phyloP scores from a whole-genome alignment of 2,329 filamentous ascomycete species.

The Fusarium transvaalense region DNA sequence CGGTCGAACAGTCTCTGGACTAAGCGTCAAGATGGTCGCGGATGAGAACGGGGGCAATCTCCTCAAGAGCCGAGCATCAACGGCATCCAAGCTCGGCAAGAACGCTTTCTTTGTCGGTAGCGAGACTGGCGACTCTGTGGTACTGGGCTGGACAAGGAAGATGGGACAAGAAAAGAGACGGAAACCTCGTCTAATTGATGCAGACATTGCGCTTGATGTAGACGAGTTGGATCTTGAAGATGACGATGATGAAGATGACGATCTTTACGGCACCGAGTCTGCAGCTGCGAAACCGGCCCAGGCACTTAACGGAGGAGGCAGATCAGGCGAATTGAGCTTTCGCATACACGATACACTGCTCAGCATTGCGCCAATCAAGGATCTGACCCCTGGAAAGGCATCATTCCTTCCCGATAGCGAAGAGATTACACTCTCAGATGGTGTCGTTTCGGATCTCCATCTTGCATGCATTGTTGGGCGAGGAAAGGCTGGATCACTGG shows the following conservation, averaged over 20 bases:
- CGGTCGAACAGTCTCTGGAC: conserved; percentile 88
- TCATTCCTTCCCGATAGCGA: conserved; percentile 59
- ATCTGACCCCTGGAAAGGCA: conserved; percentile 76
- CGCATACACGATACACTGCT: conserved; percentile 80
- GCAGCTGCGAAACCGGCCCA: conserved; percentile 67
- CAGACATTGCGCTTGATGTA: conserved; percentile 62
- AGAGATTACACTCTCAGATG: conserved; percentile 57
- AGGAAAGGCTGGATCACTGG: conserved; percentile 76
- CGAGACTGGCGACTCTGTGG: conserved; percentile 82
- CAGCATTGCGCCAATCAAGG: conserved; percentile 83
- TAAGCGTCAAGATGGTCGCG: conserved; percentile 77
- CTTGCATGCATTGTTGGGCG: conserved; percentile 72
- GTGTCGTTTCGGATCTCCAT: conserved; percentile 68
- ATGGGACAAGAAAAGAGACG: conserved; percentile 73
- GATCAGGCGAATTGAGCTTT: conserved; percentile 77
- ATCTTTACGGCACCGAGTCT: conserved; percentile 72
- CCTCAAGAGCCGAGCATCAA: conserved; percentile 74
- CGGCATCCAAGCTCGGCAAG: conserved; percentile 75
- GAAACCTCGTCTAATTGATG: conserved; percentile 70
- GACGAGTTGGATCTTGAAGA: conserved; percentile 68
- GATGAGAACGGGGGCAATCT: conserved; percentile 72
- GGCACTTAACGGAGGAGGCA: conserved; percentile 57
- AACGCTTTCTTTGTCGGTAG: conserved; percentile 86
- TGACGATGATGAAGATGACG: conserved; percentile 74
- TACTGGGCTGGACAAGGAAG: conserved; percentile 83